These are phyloP conservation scores for Loxodes magnus DNA, from an alignment of 73 alveolate genomes.

Conservation along the genomic window DNA sequence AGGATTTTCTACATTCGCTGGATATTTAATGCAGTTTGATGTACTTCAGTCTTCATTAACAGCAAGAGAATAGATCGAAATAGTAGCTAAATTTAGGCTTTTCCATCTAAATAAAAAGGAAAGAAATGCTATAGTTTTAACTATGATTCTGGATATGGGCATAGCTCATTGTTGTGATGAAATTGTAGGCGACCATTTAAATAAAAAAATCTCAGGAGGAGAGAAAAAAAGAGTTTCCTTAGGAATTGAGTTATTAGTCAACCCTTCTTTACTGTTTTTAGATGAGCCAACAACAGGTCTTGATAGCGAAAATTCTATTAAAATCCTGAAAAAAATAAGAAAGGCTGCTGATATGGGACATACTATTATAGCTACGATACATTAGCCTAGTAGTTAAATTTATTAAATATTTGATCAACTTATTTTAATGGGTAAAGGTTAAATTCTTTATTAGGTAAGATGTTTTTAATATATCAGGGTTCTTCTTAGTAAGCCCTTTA, in stretches of 20 bases:
- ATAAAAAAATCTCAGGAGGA: slow-evolving; percentile 78
- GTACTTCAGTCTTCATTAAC: neutral
- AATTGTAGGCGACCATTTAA: slow-evolving; percentile 24
- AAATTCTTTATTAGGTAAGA: too few species aligned
- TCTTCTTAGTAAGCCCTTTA: slow-evolving; percentile 23
- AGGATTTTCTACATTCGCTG: neutral
- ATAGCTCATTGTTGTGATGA: neutral
- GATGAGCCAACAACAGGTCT: slow-evolving; percentile 84
- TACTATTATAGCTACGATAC: slow-evolving; percentile 47
- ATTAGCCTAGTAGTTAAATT: slow-evolving; percentile 51
- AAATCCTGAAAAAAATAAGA: slow-evolving; percentile 19
- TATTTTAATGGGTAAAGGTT: slow-evolving; percentile 36
- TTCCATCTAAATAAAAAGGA: neutral
- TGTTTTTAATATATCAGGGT: too few species aligned
- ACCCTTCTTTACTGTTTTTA: slow-evolving; percentile 51
- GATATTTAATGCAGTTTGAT: neutral
- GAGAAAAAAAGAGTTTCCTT: slow-evolving; percentile 63
- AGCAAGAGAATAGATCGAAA: neutral
- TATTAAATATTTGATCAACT: slow-evolving; percentile 40
- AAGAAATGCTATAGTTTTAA: neutral
- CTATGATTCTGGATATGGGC: neutral
- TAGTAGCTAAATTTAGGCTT: neutral
- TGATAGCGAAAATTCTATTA: slow-evolving; percentile 39
- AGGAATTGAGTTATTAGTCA: slow-evolving; percentile 59
- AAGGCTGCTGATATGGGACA: slow-evolving; percentile 28